These are phyloP conservation scores for Paradendryphiella salina DNA, from an alignment of 2,329 filamentous ascomycete species.

Conservation along the genomic window DNA sequence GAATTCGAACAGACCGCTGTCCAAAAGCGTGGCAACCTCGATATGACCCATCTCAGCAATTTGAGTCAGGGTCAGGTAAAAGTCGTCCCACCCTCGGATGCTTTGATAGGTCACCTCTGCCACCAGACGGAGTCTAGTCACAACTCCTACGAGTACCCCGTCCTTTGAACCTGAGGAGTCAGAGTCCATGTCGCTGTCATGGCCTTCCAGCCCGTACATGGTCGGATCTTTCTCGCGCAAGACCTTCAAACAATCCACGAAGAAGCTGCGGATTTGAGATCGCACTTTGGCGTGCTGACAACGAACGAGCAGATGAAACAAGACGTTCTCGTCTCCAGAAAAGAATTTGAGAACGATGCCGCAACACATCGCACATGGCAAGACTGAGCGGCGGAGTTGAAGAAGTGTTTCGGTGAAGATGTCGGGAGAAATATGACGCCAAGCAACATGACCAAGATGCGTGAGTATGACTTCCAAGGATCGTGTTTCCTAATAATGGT, in stretches of 20 bases:
- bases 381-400: constrained; percentile 58
- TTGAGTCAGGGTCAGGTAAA: constrained; percentile 39
- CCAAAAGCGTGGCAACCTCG: constrained; percentile 36
- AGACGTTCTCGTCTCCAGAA: constrained; percentile 55
- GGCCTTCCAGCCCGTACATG: constrained; percentile 31
- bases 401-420: constrained; percentile 62
- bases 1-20: constrained; percentile 33
- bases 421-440: constrained; percentile 69
- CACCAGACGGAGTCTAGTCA: constrained; percentile 24
- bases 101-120: constrained; percentile 28
- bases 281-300: constrained; percentile 37
- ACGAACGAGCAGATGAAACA: constrained; percentile 63
- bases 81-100: constrained; percentile 43
- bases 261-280: constrained; percentile 30
- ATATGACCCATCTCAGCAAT: constrained; percentile 34
- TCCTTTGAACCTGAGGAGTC: constrained; percentile 16
- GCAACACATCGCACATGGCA: constrained; percentile 57
- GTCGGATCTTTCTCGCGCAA: constrained; percentile 41
- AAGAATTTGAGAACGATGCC: constrained; percentile 66
- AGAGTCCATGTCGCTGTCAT: constrained; percentile 37
- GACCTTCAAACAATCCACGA: constrained; percentile 38
- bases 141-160: constrained; percentile 26
- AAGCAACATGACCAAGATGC: constrained; percentile 75
- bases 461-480: constrained; percentile 62
- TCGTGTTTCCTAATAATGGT: constrained; percentile 49